Evolutionary conservation across 2,329 filamentous ascomycete species (phyloP).

Genomic region (Curvularia eragrostidis): DNA sequence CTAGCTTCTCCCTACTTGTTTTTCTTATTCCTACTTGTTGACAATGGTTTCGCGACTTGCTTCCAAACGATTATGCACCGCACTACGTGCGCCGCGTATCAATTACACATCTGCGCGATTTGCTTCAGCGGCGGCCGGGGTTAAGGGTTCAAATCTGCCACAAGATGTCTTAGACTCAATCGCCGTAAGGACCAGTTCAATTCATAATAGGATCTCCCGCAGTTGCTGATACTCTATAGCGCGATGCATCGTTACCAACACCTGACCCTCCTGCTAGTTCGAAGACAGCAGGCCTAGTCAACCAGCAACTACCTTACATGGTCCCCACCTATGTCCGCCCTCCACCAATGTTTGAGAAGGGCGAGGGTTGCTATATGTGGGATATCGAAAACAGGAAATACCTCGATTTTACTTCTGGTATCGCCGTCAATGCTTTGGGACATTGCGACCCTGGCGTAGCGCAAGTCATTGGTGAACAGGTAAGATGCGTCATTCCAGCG

Average conservation of each 20-base stretch:
- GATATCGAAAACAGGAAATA: constrained; percentile 89
- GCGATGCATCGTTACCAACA: constrained; percentile 61
- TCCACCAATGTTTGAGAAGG: constrained; percentile 85
- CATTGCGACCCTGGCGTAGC: constrained; percentile 85
- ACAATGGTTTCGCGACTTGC: constrained; percentile 45
- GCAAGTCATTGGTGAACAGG: constrained; percentile 78
- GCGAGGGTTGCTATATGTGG: constrained; percentile 86
- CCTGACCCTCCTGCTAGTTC: constrained; percentile 78
- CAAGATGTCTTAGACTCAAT: constrained; percentile 52
- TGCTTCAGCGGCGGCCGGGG: constrained; percentile 50
- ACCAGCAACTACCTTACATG: constrained; percentile 84
- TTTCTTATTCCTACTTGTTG: constrained; percentile 9
- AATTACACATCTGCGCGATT: constrained; percentile 39
- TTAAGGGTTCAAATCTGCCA: constrained; percentile 51
- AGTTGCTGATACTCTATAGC: constrained; percentile 31
- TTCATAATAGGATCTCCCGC: background rate
- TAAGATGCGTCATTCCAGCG: constrained; percentile 37
- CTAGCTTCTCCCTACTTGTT: constrained; percentile 11
- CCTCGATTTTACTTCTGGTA: constrained; percentile 93
- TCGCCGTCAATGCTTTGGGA: constrained; percentile 91
- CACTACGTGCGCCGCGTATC: constrained; percentile 36
- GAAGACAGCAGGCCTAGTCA: constrained; percentile 74
- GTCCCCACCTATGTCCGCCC: constrained; percentile 94
- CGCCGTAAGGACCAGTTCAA: constrained; percentile 37
- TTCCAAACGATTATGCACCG: constrained; percentile 32